Evolutionary conservation across 2,329 filamentous ascomycete genomes (phyloP).

Genomic region (Alternaria gansuensis): DNA sequence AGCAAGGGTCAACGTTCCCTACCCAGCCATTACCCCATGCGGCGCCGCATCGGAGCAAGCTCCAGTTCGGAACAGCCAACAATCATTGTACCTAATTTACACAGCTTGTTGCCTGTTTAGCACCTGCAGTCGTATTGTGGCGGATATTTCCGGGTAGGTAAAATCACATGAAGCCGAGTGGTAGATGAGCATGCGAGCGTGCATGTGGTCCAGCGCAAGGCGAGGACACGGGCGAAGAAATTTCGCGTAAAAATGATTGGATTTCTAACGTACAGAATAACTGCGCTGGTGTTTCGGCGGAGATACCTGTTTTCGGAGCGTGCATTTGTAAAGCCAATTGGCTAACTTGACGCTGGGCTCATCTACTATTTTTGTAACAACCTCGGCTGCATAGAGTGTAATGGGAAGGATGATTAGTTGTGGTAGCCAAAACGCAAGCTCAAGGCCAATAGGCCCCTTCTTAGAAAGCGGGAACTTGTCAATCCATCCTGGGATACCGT

Average conservation of each 20-base stretch:
- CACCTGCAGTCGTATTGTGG: slow-evolving; percentile 18
- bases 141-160: not conserved
- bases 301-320: slow-evolving; percentile 36
- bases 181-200: not conserved
- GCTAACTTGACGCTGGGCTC: slow-evolving; percentile 64
- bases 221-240: not conserved
- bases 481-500: slow-evolving; percentile 66
- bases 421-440: slow-evolving; percentile 64
- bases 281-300: slow-evolving; percentile 18
- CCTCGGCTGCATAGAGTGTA: slow-evolving; percentile 46
- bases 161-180: slow-evolving; percentile 29
- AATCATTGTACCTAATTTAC: slow-evolving; percentile 12
- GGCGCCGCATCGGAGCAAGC: slow-evolving; percentile 24
- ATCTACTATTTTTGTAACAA: slow-evolving; percentile 49
- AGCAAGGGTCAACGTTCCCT: slow-evolving; percentile 13
- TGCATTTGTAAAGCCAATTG: slow-evolving; percentile 64
- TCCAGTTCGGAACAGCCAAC: slow-evolving; percentile 27
- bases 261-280: slow-evolving; percentile 12
- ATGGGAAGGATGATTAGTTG: slow-evolving; percentile 61
- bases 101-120: not conserved
- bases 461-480: slow-evolving; percentile 65
- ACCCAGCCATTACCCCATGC: slow-evolving; percentile 17
- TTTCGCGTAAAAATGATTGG: not conserved
- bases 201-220: not conserved
- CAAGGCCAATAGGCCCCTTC: slow-evolving; percentile 66